Conservation (phyloP, 495 filamentous ascomycete genomes). For the Diplogelasinospora grovesii region DNA sequence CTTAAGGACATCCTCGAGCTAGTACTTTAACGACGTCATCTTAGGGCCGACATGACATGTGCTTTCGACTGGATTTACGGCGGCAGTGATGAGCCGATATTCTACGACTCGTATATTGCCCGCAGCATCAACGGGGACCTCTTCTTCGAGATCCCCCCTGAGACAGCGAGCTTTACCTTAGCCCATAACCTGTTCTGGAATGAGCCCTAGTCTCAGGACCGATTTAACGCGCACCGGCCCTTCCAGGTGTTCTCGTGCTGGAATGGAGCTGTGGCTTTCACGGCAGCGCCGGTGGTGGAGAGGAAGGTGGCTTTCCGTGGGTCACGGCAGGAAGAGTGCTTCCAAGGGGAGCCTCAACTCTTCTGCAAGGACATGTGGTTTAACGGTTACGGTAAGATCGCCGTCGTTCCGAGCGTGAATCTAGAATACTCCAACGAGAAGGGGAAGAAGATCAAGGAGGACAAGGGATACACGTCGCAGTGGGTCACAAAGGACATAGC, state of each 20-base stretch:
- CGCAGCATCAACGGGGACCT: slow-evolving; percentile 42
- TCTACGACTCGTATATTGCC: slow-evolving; percentile 49
- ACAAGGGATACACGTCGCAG: slow-evolving; percentile 34
- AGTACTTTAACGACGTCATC: slow-evolving; percentile 34
- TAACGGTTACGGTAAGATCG: slow-evolving; percentile 38
- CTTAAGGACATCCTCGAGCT: slow-evolving; percentile 49
- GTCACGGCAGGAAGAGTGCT: slow-evolving; percentile 33
- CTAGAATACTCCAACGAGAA: slow-evolving; percentile 36
- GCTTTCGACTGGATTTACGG: slow-evolving; percentile 47
- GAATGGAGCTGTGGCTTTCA: slow-evolving; percentile 39
- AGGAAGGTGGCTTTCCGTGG: slow-evolving; percentile 30
- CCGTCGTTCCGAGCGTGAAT: slow-evolving; percentile 45
- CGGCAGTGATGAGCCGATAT: slow-evolving; percentile 27
- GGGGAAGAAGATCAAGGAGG: slow-evolving; percentile 31
- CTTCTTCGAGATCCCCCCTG: slow-evolving; percentile 43
- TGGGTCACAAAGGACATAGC: slow-evolving; percentile 11
- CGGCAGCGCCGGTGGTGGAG: slow-evolving; percentile 24
- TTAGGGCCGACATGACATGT: slow-evolving; percentile 46
- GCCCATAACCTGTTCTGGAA: slow-evolving; percentile 44
- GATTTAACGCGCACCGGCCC: slow-evolving; percentile 25
- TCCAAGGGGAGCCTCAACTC: slow-evolving; percentile 39
- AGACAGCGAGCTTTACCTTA: slow-evolving; percentile 32
- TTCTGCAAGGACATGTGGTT: slow-evolving; percentile 47
- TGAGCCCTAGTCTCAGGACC: slow-evolving; percentile 19
- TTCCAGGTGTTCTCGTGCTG: slow-evolving; percentile 52